Base-by-base conservation (phyloP, 495 filamentous ascomycete genomes). In the Schizothecium vesticola region DNA sequence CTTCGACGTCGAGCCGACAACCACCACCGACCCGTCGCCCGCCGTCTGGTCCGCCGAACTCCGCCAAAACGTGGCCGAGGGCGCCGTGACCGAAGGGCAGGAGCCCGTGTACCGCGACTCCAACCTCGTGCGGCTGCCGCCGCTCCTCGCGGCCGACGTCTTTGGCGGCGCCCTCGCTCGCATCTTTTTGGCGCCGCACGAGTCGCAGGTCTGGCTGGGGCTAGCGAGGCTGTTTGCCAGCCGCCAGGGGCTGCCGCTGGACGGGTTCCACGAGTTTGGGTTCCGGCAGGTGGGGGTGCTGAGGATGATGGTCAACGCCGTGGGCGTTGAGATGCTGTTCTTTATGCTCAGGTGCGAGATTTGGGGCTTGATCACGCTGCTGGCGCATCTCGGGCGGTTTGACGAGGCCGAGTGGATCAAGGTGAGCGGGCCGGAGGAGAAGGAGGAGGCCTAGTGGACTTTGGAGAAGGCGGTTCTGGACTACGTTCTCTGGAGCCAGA, bases 1-100 rank as follows among this genome's bases (percentile, higher is more conserved):
- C 64, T 86, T 87, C 60, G 85, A 87, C 71, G 84, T 87, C 28
- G 84, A 86, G 61, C 78, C 83, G 9, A 81, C 79, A 56, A 82
- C 85, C 58, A 74, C 78, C 1, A 76, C 74, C 4, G 62, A 70
- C 33, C 63, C 57, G 31, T 76, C 75, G 12, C 78, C 80, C 4
- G 83, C 82, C n/a, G 70, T 81, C 4, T 87, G 85, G 85, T 83
- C 84, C n/a, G 85, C 85, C 51, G 85, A 87, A 65, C 76, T 87
- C 16, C 78, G 84, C 10, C 81, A 81, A n/a, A 84, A 78, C 63
- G 67, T 75, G 63, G 61, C 69, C 8, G 76, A 77, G 5, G 72
- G 22, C 24, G 59, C 29, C 26, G 67, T 71, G 31, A 9, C 29
- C 21, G 65, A 56, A 0, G 55, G 25, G 1, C 65, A 67, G 24